phyloP scores from a whole-genome alignment of 2,329 filamentous ascomycete species.

The Metarhizium humberi region DNA sequence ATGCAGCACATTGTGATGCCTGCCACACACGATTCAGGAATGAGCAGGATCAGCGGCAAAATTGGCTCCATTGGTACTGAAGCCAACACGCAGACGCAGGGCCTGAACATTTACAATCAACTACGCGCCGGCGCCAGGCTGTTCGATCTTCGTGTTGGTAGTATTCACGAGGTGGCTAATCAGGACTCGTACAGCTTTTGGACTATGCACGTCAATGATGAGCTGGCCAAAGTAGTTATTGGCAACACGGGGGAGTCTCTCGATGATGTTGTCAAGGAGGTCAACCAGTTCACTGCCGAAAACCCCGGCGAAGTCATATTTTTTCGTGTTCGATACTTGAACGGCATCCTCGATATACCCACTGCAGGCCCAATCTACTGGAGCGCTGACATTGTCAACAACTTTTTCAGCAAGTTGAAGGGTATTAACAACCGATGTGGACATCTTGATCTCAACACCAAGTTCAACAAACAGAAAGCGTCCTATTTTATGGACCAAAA shows the following conservation, averaged over 20 bases:
- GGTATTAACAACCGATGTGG: conserved; percentile 30
- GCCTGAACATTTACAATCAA: conserved; percentile 33
- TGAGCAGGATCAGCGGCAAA: conserved; percentile 28
- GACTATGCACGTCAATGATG: conserved; percentile 30
- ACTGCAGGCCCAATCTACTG: conserved; percentile 21
- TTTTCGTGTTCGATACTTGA: conserved; percentile 32
- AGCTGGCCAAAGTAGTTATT: conserved; percentile 24
- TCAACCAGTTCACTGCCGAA: conserved; percentile 34
- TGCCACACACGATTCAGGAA: conserved; percentile 39
- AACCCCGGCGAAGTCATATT: conserved; percentile 36
- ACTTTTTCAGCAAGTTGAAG: conserved; percentile 32
- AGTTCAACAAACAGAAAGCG: conserved; percentile 17
- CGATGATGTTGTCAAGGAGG: conserved; percentile 29
- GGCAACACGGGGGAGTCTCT: conserved; percentile 37
- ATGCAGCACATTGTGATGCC: conserved; percentile 37
- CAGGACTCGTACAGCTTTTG: conserved; percentile 23
- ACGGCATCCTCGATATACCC: conserved; percentile 28
- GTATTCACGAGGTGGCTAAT: conserved; percentile 11
- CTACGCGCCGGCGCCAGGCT: conserved; percentile 34
- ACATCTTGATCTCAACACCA: conserved; percentile 13
- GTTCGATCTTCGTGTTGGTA: conserved; percentile 37
- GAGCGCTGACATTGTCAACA: conserved; percentile 26
- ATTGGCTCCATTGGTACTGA: conserved; percentile 25
- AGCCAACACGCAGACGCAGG: conserved; percentile 36
- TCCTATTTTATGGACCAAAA: conserved; percentile 23